phyloP scores from a whole-genome alignment of 2,329 filamentous ascomycete species.

The Colletotrichum limetticola region DNA sequence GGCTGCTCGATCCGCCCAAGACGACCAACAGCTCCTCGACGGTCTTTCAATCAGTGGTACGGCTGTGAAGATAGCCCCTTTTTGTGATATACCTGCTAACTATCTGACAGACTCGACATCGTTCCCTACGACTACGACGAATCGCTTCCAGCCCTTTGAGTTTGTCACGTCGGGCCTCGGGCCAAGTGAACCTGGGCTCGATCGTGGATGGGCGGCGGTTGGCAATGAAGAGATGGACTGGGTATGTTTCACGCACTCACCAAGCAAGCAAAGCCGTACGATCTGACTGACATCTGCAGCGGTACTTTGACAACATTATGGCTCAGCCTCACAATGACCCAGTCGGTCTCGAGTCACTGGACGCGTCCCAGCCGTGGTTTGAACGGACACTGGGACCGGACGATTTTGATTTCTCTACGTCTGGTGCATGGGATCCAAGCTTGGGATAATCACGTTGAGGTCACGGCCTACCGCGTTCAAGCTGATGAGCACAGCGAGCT shows the following conservation, averaged over 20 bases:
- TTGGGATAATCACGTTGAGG: conserved; percentile 16
- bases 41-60: conserved; percentile 32
- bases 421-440: conserved; percentile 17
- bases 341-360: conserved; percentile 18
- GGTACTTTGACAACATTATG: conserved; percentile 35
- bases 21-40: conserved; percentile 36
- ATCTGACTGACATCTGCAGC: conserved; percentile 14
- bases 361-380: conserved; percentile 18
- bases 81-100: neutral
- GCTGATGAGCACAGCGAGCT: conserved; percentile 2
- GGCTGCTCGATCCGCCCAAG: conserved; percentile 35
- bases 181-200: conserved; percentile 41
- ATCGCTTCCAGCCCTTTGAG: conserved; percentile 20
- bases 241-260: conserved; percentile 41
- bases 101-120: neutral
- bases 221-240: conserved; percentile 48
- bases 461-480: neutral
- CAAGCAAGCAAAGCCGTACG: neutral
- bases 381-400: conserved; percentile 15
- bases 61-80: neutral
- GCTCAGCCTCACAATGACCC: conserved; percentile 22
- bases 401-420: conserved; percentile 21
- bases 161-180: conserved; percentile 34
- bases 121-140: neutral
- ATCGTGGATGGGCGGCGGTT: conserved; percentile 49